A percentile compares a stretch with the other conserved stretches of the same genome.
phyloP scores from a whole-genome alignment of 768 basidiomycete genomes.

The Auricularia sp. region DNA sequence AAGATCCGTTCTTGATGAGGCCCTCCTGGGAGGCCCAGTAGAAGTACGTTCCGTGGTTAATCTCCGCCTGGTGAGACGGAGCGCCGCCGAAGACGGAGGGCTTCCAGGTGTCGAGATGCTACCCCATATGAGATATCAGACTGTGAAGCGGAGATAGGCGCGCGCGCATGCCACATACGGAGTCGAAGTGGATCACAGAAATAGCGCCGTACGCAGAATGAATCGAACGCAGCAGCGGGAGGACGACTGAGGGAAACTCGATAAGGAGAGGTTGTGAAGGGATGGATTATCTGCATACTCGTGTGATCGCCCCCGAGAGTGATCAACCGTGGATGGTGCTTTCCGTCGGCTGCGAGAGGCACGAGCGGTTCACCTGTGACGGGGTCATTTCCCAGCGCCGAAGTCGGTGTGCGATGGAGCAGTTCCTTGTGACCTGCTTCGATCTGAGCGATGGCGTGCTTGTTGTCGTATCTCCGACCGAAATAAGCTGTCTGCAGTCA shows the following conservation, averaged over 20 bases:
- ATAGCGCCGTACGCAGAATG: conserved; percentile 70
- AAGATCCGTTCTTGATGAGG: conserved; percentile 63
- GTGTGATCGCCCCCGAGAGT: conserved; percentile 87
- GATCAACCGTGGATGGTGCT: conserved; percentile 67
- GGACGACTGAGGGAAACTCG: conserved; percentile 1
- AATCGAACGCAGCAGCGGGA: conserved; percentile 60
- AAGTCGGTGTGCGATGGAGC: conserved; percentile 52
- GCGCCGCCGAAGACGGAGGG: conserved; percentile 67
- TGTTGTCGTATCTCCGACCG: conserved; percentile 47
- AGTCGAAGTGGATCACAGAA: conserved; percentile 81
- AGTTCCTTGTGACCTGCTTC: conserved; percentile 62
- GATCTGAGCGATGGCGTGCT: conserved; percentile 63
- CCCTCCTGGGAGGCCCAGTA: conserved; percentile 83
- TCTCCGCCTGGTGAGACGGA: conserved; percentile 58
- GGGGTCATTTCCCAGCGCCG: conserved; percentile 53
- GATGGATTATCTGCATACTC: conserved; percentile 35
- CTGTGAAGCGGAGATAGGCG: conserved; percentile 10
- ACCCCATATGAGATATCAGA: conserved; percentile 16
- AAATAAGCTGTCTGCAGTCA: background rate
- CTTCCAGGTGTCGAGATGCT: conserved; percentile 53
- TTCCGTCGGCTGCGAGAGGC: conserved; percentile 59
- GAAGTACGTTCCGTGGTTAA: conserved; percentile 87
- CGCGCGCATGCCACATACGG: conserved; percentile 21
- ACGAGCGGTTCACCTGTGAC: conserved; percentile 45
- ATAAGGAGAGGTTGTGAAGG: no score